phyloP scores from a whole-genome alignment of 768 basidiomycete species.

The Mycena sanguinolenta region DNA sequence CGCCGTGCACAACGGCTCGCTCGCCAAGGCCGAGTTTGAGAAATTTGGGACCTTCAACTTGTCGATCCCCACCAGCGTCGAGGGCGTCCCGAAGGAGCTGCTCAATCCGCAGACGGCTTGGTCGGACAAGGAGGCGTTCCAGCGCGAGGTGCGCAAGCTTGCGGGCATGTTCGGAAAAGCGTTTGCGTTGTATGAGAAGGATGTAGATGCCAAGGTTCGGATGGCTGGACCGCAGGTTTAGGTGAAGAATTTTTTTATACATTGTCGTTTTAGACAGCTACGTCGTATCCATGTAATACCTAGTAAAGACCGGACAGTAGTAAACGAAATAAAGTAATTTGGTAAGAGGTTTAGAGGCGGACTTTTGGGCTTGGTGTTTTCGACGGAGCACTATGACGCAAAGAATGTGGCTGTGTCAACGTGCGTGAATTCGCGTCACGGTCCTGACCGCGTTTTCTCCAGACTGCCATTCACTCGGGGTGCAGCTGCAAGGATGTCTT shows the following conservation, averaged over 20 bases:
- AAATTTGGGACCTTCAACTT: conserved; percentile 88
- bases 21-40: conserved; percentile 90
- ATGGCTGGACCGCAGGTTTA: conserved; percentile 79
- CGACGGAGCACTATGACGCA: no score
- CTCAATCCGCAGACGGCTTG: conserved; percentile 92
- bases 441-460: no score
- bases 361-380: no score
- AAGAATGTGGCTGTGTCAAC: no score
- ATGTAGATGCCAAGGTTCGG: conserved; percentile 85
- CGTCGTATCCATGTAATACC: conserved; percentile 14
- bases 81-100: conserved; percentile 91
- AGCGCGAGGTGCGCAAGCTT: conserved; percentile 88
- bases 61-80: conserved; percentile 83
- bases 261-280: conserved; percentile 16
- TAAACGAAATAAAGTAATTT: conserved; percentile 20
- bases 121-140: conserved; percentile 91
- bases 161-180: conserved; percentile 95
- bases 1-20: conserved; percentile 93
- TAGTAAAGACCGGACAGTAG: conserved; percentile 2
- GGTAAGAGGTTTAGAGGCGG: neutral
- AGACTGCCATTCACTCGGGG: no score
- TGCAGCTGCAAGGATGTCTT: no score
- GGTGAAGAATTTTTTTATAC: conserved; percentile 25
- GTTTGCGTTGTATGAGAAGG: conserved; percentile 91
- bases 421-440: no score